phyloP scores from a whole-genome alignment of 2,329 filamentous ascomycete genomes.

The Ophiostoma tasmaniense region DNA sequence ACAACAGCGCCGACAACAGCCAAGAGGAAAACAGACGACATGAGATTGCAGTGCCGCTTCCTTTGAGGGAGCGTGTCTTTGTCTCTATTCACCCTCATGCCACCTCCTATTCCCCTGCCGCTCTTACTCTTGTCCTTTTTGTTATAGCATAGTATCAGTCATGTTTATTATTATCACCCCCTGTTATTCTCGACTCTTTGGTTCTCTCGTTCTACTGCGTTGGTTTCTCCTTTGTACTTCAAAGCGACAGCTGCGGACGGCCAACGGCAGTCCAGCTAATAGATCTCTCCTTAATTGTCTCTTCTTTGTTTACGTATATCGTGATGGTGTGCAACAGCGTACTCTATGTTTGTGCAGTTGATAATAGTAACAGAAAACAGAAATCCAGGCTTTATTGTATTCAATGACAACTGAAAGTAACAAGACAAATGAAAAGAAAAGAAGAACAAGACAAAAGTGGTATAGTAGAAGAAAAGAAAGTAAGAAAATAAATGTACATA shows the following conservation, averaged over 20 bases:
- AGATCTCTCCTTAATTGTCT: not conserved
- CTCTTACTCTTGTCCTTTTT: not conserved
- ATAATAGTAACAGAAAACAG: not conserved
- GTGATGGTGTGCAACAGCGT: not conserved
- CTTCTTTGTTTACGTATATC: not conserved
- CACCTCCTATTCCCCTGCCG: not conserved
- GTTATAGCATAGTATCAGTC: conserved; percentile 2
- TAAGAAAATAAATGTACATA: not conserved
- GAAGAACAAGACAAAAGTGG: not conserved
- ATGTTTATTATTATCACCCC: not conserved
- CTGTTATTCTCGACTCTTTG: not conserved
- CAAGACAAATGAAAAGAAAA: not conserved
- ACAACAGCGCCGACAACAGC: not conserved
- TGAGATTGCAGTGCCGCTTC: too few species aligned
- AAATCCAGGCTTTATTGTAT: not conserved
- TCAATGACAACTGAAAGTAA: not conserved
- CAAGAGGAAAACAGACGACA: not conserved
- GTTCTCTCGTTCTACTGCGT: not conserved
- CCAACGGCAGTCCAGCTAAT: not conserved
- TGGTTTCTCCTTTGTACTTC: not conserved
- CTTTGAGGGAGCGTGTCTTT: too few species aligned
- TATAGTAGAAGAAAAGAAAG: not conserved
- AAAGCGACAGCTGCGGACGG: not conserved
- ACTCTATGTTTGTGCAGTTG: not conserved
- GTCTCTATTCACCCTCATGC: not conserved